Evolutionary conservation across 2,329 filamentous ascomycete genomes (phyloP).

Genomic region (Hymenoscyphus fructigenus): DNA sequence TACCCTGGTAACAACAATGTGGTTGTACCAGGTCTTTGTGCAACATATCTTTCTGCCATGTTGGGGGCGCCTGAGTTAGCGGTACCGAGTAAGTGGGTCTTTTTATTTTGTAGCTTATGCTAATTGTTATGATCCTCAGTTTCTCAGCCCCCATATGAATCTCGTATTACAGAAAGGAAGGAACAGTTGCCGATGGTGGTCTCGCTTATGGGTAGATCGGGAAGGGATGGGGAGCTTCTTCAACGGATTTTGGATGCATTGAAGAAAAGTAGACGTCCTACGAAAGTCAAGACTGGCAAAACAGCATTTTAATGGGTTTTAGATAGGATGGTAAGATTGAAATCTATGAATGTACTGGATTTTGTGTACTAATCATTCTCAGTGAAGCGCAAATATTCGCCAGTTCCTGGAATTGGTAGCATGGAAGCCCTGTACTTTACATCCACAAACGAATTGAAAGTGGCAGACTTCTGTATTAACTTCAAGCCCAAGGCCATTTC

Average conservation of each 20-base stretch:
- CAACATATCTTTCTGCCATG: neutral
- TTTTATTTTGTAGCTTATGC: neutral
- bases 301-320: neutral
- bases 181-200: neutral
- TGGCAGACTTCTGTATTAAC: no score
- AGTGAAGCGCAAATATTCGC: no score
- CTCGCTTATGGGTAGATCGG: neutral
- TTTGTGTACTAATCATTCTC: no score
- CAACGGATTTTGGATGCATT: neutral
- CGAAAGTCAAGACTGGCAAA: neutral
- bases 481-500: no score
- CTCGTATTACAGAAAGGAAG: neutral
- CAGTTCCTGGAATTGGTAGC: no score
- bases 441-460: no score
- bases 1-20: neutral
- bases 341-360: neutral
- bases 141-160: neutral
- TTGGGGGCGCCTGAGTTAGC: neutral
- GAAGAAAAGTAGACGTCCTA: neutral
- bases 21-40: neutral
- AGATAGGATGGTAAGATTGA: neutral
- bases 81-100: neutral
- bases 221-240: neutral
- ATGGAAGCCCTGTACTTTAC: no score
- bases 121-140: neutral